Conservation (phyloP, 2,329 filamentous ascomycete genomes). For the Fusarium continuum region DNA sequence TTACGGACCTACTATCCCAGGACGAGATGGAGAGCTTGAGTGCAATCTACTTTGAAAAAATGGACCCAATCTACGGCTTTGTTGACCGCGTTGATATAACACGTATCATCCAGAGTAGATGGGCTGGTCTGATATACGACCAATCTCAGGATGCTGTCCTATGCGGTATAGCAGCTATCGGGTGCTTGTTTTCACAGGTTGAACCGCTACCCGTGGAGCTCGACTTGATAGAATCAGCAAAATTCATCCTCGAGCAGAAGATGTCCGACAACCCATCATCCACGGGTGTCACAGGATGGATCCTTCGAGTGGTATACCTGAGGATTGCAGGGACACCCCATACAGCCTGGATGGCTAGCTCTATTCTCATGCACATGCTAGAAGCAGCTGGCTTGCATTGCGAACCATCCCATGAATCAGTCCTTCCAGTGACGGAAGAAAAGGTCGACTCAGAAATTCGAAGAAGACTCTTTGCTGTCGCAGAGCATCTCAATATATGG, state of each 20-base stretch:
- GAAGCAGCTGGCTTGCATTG: conserved; percentile 61
- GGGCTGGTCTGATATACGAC: conserved; percentile 41
- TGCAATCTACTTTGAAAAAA: conserved; percentile 60
- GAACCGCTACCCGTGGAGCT: conserved; percentile 54
- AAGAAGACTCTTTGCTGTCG: conserved; percentile 58
- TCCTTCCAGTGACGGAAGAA: conserved; percentile 39
- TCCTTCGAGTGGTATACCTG: conserved; percentile 63
- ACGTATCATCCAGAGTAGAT: conserved; percentile 45
- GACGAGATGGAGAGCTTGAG: conserved; percentile 58
- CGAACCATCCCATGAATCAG: conserved; percentile 46
- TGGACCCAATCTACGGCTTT: conserved; percentile 64
- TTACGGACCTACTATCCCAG: conserved; percentile 58
- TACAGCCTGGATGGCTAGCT: conserved; percentile 65
- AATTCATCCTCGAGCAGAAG: conserved; percentile 55
- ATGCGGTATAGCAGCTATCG: conserved; percentile 64
- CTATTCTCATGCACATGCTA: conserved; percentile 65
- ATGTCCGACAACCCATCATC: conserved; percentile 47
- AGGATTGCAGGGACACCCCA: conserved; percentile 63
- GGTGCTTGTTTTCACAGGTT: conserved; percentile 59
- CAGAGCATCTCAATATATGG: conserved; percentile 67
- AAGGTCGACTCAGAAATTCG: conserved; percentile 51
- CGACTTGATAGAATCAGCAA: conserved; percentile 57
- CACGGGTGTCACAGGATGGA: conserved; percentile 58
- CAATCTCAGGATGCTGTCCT: conserved; percentile 51
- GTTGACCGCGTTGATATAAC: conserved; percentile 48